These are phyloP conservation scores for Babesia gibsoni DNA, from an alignment of 169 alveolate species.

Conservation along the genomic window DNA sequence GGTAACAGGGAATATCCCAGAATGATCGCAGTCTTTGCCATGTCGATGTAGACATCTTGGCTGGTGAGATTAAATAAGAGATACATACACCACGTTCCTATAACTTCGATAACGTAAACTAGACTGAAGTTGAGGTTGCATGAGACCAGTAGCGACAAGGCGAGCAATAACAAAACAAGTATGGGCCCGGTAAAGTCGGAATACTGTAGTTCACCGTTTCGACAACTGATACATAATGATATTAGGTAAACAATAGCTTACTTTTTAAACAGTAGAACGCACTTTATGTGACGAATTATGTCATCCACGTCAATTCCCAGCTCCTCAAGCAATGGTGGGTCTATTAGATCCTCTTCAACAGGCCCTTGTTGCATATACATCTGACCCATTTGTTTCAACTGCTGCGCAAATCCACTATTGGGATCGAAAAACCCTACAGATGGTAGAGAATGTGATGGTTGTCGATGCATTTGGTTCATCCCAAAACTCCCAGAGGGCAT, in stretches of 20 bases:
- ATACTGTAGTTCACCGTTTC: slow-evolving; percentile 20
- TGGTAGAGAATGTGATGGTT: neutral
- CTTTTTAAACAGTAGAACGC: slow-evolving; percentile 48
- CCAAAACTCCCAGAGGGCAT: neutral
- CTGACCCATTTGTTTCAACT: slow-evolving; percentile 39
- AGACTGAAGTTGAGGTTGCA: slow-evolving; percentile 50
- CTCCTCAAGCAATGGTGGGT: slow-evolving; percentile 62
- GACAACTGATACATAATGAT: neutral
- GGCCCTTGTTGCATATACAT: slow-evolving; percentile 10
- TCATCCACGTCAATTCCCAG: slow-evolving; percentile 56
- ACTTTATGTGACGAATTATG: slow-evolving; percentile 26
- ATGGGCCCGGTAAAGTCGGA: slow-evolving; percentile 59
- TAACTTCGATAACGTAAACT: slow-evolving; percentile 42
- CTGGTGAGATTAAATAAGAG: slow-evolving; percentile 34
- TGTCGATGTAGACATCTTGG: slow-evolving; percentile 38
- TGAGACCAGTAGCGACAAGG: slow-evolving; percentile 33
- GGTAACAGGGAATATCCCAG: slow-evolving; percentile 61
- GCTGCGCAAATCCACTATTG: slow-evolving; percentile 33
- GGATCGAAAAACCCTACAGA: neutral
- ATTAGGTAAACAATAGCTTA: neutral
- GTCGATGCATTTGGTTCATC: neutral
- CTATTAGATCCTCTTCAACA: slow-evolving; percentile 27
- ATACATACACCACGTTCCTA: slow-evolving; percentile 39
- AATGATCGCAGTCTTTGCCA: slow-evolving; percentile 32
- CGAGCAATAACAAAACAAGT: slow-evolving; percentile 30